phyloP scores from a whole-genome alignment of 192 early-diverging fungal genomes.

The Glomus cerebriforme region DNA sequence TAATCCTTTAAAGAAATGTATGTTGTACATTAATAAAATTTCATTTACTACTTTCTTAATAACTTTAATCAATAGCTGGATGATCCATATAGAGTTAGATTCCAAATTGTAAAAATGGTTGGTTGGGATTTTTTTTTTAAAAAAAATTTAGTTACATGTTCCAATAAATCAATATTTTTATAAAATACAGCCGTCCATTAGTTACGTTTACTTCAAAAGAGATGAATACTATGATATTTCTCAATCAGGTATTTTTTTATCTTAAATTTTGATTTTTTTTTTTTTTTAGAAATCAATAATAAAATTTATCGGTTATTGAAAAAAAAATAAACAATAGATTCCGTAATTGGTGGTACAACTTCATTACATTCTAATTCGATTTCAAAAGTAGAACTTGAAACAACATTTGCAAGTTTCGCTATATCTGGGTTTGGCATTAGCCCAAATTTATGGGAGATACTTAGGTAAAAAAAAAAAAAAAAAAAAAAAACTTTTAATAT shows the following conservation, averaged over 20 bases:
- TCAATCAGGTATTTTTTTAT: too few species aligned
- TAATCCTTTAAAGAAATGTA: too few species aligned
- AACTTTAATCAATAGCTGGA: not conserved
- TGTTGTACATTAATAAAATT: too few species aligned
- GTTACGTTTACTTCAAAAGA: slow-evolving; percentile 20
- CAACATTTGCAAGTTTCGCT: slow-evolving; percentile 11
- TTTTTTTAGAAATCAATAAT: not conserved
- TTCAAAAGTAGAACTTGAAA: slow-evolving; percentile 6
- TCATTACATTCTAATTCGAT: not conserved
- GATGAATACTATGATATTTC: slow-evolving; percentile 8
- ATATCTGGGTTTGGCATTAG: slow-evolving; percentile 7
- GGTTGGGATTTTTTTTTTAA: too few species aligned
- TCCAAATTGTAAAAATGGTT: slow-evolving; percentile 34
- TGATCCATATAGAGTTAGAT: slow-evolving; percentile 12
- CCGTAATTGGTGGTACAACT: too few species aligned
- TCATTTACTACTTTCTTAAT: not conserved
- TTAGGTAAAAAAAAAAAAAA: too few species aligned
- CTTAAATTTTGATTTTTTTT: too few species aligned
- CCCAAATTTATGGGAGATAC: slow-evolving; percentile 22
- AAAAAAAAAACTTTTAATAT: too few species aligned
- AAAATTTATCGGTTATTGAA: not conserved
- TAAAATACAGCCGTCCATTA: slow-evolving; percentile 20
- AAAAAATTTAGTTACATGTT: not conserved
- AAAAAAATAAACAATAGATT: too few species aligned
- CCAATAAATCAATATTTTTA: too few species aligned